Conservation (phyloP, 75 land plant species). For the Gnetum montanum region DNA sequence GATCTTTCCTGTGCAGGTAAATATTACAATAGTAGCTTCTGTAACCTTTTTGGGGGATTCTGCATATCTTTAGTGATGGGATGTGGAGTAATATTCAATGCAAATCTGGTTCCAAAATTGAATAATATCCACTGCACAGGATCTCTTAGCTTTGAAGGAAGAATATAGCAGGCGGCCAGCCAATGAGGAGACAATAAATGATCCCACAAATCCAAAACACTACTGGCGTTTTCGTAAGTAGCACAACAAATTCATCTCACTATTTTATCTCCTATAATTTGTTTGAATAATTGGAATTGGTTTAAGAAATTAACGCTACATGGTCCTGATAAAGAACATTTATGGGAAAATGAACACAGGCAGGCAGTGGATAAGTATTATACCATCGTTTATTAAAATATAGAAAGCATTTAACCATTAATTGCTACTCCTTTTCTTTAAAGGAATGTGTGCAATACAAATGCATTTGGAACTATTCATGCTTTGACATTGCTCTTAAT, state of each 20-base stretch:
- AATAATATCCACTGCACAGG: too few relatives aligned
- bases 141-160: constrained; percentile 81
- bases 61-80: too few relatives aligned
- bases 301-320: neutral
- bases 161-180: constrained; percentile 81
- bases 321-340: neutral
- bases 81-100: too few relatives aligned
- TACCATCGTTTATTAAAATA: too few relatives aligned
- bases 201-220: constrained; percentile 97
- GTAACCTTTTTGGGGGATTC: too few relatives aligned
- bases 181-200: constrained; percentile 90
- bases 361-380: neutral
- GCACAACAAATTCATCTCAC: too few relatives aligned
- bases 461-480: too few relatives aligned
- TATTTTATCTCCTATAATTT: neutral
- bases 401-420: neutral
- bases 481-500: too few relatives aligned
- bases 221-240: constrained; percentile 94
- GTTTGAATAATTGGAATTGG: neutral
- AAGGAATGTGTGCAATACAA: too few relatives aligned
- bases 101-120: too few relatives aligned
- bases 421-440: neutral
- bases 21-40: too few relatives aligned
- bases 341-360: neutral
- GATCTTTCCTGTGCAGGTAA: constrained; percentile 94